Base-by-base conservation (phyloP, 306 rosid species). In the Ammopiptanthus mongolicus region DNA sequence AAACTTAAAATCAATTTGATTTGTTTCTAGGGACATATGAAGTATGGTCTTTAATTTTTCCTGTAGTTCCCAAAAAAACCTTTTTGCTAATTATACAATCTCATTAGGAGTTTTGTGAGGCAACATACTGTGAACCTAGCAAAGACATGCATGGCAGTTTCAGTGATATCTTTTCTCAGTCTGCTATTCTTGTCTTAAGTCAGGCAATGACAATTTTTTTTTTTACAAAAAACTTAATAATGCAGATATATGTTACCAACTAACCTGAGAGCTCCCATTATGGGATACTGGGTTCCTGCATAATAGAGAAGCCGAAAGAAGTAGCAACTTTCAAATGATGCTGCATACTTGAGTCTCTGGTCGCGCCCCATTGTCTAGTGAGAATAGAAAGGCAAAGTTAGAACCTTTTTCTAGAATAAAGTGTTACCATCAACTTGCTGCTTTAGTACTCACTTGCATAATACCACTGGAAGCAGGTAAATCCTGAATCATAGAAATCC, bases 251-350 rank as follows among this genome's bases (percentile, higher is more conserved):
- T 57, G 56, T 36, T 50, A 34, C 14, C 58, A 74, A 62, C 88
- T 80, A 29, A 95, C 97, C 93, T 87, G 83, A 94, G 66, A 65
- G 97, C 96, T 73, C 98, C 98, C 93, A 94, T 90, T 44, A 91
- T 91, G 74, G 98, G 98, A 85, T 90, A 94, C 69, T 94, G 98
- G 13, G 97, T 91, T 82, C 96, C 97, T 34, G 96, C 96, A 78
- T 86, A 90, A 84, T 92, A 92, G 57, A 95, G 99, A 87, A 95
- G 97, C 87, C 93, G 93, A 65, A 92, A 88, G 82, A 90, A 41
- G 82, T 95, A 95, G 82, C 97, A 90, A 78, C 77, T 87, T 74
- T 90, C 89, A 52, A 95, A 95, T 33, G 97, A 88, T 64, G 97
- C 95, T 39, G 97, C 97, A 80, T 90, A 95, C 89, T 87, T 81